Conservation (phyloP, 73 alveolate genomes). For the Paramecium primaurelia region DNA sequence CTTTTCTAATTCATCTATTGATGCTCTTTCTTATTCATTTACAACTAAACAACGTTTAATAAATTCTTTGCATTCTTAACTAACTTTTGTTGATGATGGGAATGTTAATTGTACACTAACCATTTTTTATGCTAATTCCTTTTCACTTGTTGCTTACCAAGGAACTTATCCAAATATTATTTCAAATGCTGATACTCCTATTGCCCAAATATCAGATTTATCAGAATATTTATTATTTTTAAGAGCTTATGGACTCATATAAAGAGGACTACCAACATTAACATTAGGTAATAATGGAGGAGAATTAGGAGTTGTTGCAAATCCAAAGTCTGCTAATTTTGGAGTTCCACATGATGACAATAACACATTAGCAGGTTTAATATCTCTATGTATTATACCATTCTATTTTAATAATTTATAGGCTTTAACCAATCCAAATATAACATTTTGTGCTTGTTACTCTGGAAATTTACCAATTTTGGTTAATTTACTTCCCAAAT, state of each 20-base stretch:
- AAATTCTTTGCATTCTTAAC: conserved; percentile 56
- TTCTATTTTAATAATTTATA: conserved; percentile 41
- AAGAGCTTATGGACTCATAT: conserved; percentile 78
- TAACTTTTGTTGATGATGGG: conserved; percentile 37
- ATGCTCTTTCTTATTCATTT: conserved; percentile 24
- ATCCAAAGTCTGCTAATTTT: conserved; percentile 63
- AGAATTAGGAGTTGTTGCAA: conserved; percentile 52
- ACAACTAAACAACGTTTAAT: conserved; percentile 42
- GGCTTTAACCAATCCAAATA: conserved; percentile 33
- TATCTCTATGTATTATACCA: conserved; percentile 65
- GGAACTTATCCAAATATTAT: conserved; percentile 54
- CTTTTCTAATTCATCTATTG: conserved; percentile 49
- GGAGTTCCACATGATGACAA: conserved; percentile 59
- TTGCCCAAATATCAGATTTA: conserved; percentile 63
- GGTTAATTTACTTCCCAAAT: conserved; percentile 17
- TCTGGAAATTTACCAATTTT: conserved; percentile 56
- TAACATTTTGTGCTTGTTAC: conserved; percentile 30
- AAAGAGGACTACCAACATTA: conserved; percentile 84
- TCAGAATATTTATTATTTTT: conserved; percentile 52
- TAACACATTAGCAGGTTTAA: conserved; percentile 65
- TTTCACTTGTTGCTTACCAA: conserved; percentile 60
- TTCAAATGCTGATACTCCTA: conserved; percentile 55
- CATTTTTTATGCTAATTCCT: conserved; percentile 57
- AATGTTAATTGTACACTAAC: conserved; percentile 41
- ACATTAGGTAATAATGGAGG: conserved; percentile 55